Evolutionary conservation across 177 flowering plant species (phyloP).

Genomic region (Vitis hybrid): DNA sequence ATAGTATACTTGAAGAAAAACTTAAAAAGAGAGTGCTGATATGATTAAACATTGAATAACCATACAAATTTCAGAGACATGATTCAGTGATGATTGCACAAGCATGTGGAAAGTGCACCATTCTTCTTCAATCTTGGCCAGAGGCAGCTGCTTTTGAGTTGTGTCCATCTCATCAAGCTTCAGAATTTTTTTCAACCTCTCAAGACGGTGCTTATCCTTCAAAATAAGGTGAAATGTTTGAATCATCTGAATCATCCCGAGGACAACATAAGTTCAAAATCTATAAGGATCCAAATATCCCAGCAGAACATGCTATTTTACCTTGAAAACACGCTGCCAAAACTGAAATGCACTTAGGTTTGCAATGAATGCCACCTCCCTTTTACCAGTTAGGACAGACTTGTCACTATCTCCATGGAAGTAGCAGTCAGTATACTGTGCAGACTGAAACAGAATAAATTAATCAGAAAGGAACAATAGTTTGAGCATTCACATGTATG

Average conservation of each 20-base stretch:
- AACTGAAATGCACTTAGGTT: constrained; percentile 84
- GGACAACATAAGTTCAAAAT: not conserved
- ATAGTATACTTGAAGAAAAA: not conserved
- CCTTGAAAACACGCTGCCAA: constrained; percentile 90
- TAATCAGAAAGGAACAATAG: constrained; percentile 3
- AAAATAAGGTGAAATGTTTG: constrained; percentile 11
- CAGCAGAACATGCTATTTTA: constrained; percentile 17
- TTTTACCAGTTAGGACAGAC: constrained; percentile 39
- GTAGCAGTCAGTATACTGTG: constrained; percentile 48
- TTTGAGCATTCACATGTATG: not conserved
- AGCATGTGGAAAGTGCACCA: constrained; percentile 94
- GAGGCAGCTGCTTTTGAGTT: constrained; percentile 23
- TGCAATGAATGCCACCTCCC: constrained; percentile 59
- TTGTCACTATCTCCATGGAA: constrained; percentile 39
- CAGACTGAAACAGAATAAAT: constrained; percentile 38
- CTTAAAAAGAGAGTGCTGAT: not conserved
- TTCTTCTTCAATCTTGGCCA: constrained; percentile 71
- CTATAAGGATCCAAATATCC: not conserved
- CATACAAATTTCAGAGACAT: constrained; percentile 80
- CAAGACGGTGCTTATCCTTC: constrained; percentile 85
- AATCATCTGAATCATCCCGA: not conserved
- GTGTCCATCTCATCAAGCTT: constrained; percentile 34
- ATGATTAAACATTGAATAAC: constrained; percentile 4
- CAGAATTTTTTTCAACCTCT: constrained; percentile 46
- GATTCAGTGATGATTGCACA: constrained; percentile 67